These are phyloP conservation scores for Aureobasidium sp. DNA, from an alignment of 2,329 filamentous ascomycete genomes.

Conservation along the genomic window DNA sequence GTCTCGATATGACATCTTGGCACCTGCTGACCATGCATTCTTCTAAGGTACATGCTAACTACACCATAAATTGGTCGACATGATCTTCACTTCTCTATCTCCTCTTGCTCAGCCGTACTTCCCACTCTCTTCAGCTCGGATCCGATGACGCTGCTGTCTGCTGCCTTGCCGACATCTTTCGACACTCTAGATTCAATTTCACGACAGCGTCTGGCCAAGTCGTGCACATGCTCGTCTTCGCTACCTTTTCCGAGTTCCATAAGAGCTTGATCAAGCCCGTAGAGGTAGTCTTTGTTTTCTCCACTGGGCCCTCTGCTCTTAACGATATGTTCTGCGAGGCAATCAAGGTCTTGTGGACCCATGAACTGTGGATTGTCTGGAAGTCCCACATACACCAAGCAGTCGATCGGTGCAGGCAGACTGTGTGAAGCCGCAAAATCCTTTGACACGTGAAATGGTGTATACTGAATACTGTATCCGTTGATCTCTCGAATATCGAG, in stretches of 20 bases:
- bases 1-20: too few species aligned
- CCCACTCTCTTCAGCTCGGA: conserved; percentile 39
- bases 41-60: background rate
- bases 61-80: background rate
- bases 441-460: conserved; percentile 64
- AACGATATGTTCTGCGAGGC: conserved; percentile 73
- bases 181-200: conserved; percentile 46
- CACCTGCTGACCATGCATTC: background rate
- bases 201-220: conserved; percentile 67
- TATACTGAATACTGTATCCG: conserved; percentile 90
- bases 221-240: conserved; percentile 75
- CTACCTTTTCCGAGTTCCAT: conserved; percentile 65
- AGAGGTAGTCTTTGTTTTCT: conserved; percentile 82
- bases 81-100: conserved; percentile 43
- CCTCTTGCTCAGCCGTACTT: conserved; percentile 54
- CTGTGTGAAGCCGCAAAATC: conserved; percentile 38
- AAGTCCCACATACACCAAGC: conserved; percentile 88
- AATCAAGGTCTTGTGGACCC: conserved; percentile 70
- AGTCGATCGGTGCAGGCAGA: conserved; percentile 36
- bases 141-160: background rate
- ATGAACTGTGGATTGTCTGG: conserved; percentile 90
- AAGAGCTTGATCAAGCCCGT: conserved; percentile 69
- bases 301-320: conserved; percentile 75
- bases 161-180: conserved; percentile 17
- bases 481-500: conserved; percentile 97